Conservation (phyloP, 1,284 basidiomycete species). For the Anthracocystis walkeri region DNA sequence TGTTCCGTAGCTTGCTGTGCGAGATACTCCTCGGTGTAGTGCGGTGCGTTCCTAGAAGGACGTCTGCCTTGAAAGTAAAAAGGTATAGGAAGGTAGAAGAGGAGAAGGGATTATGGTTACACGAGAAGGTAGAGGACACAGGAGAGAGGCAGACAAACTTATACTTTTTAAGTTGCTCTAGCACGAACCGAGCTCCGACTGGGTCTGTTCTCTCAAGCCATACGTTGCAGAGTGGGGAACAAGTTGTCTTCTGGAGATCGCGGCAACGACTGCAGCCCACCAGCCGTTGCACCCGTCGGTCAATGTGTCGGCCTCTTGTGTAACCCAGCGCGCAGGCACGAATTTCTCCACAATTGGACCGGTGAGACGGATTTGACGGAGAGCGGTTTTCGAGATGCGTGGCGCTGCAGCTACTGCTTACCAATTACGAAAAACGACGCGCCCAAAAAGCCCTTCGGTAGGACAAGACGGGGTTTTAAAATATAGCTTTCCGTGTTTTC, state of each 20-base stretch:
- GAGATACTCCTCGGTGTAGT: not conserved
- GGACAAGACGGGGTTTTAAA: no score
- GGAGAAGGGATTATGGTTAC: not conserved
- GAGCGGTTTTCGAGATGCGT: not conserved
- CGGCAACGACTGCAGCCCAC: constrained; percentile 19
- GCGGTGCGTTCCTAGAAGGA: not conserved
- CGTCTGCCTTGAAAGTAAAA: not conserved
- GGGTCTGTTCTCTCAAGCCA: not conserved
- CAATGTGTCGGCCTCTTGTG: not conserved
- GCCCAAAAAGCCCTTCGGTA: no score
- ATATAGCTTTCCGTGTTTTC: constrained; percentile 28
- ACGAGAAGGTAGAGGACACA: not conserved
- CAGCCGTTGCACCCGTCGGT: not conserved
- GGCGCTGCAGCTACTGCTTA: not conserved
- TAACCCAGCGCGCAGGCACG: not conserved
- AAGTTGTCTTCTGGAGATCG: constrained; percentile 27
- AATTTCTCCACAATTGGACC: constrained; percentile 14
- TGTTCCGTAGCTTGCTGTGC: not conserved
- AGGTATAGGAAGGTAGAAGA: not conserved
- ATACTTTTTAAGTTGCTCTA: not conserved
- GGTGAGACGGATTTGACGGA: constrained; percentile 36
- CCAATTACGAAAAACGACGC: not conserved
- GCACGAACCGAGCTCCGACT: not conserved
- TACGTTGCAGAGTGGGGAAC: constrained; percentile 13
- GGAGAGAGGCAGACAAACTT: not conserved